Base-by-base conservation (phyloP, 192 early-diverging fungal species). In the Coemansia interrupta region DNA sequence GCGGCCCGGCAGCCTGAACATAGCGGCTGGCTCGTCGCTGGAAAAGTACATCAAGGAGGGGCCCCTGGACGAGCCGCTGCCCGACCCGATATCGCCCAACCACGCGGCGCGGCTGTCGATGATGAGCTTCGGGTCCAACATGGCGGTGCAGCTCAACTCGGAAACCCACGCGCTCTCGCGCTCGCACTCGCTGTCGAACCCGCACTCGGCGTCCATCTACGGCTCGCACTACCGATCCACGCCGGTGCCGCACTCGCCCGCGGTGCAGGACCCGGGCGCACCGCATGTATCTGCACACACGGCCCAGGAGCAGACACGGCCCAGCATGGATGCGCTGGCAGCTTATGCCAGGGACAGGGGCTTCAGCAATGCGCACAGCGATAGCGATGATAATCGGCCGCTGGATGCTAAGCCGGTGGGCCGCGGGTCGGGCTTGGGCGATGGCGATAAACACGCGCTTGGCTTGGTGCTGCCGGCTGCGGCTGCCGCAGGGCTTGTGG, bases 51-150 rank as follows among this genome's bases (percentile, higher is more conserved):
- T 54, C 41, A 36, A 36, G 32, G 26, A 42, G 1, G 73, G 28
- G 8, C 40, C 66, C 2, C 26, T 56, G 12, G 56, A 76, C 41
- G 60, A 32, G 5, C 55, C 60, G 14, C 67, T 76, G 10, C 63
- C 67, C 23, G 63, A 57, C 20, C 59, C 60, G 9, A 54, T 61
- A 0, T 61, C 60, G 22, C 67, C 63, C 0, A 49, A 41, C n/a
- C 57, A 51, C 29, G 67, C 41, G 3, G 63, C 63, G 1, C 73
- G 73, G 30, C 30, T 69, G 44, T 76, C 73, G 12, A 62, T 76
- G 38, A 58, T 58, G 56, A 76, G 73, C 63, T 76, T 66, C 60
- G 63, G 61, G 28, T 66, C 73, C 23, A 76, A 69, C 36, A 59
- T 76, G 59, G 73, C 67, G 2, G 66, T 63, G 32, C 66, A 76